Base-by-base conservation (phyloP, 768 basidiomycete genomes). In the Tubosaeta brunneosetosa region DNA sequence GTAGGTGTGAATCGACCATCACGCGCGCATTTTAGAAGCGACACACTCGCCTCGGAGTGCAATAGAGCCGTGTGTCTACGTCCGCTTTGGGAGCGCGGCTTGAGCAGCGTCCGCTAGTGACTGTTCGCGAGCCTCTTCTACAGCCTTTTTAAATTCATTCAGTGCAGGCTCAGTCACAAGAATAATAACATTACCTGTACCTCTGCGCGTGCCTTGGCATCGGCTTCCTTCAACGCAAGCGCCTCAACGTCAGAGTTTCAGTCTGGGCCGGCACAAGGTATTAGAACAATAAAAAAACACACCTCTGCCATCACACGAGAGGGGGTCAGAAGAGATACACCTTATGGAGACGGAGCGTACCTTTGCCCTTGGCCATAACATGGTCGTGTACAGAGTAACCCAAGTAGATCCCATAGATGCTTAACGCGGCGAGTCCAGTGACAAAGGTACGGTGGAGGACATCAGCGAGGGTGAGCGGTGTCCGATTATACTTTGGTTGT, bases 101-200 rank as follows among this genome's bases (percentile, higher is more conserved):
- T 68, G 67, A 1, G 67, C 67, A 9, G 68, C 67, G 42, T 66
- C 66, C 2, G 67, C 67, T 52, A 68, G 53, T 16, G 64, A 62
- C 26, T 19, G 57, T 49, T 68, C 67, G 34, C 58, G 67, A 32
- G 64, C 66, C 31, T 70, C 62, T 5, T 66, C 64, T 27, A 13
- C 56, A 29, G 52, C 68, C 66, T 67, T 22, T 43, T 34, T 29
- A 14, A 22, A 31, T 29, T 3, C 22, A 6, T 44, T 54, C 11
- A 43, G 43, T 44, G n/a, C 41, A 31, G 3, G n/a, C 9, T 33
- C n/a, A 17, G 40, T 12, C 13, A n/a, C 41, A 41, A 49, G 29
- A 40, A 5, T 10, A 3, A 29, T n/a, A 25, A 32, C 10, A 25
- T 51, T 51, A 61, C 67, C 55, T 60, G 51, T 37, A 40, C 33